These are phyloP conservation scores for Wickerhamiella cacticola DNA, from an alignment of 805 yeast genomes.

Conservation along the genomic window DNA sequence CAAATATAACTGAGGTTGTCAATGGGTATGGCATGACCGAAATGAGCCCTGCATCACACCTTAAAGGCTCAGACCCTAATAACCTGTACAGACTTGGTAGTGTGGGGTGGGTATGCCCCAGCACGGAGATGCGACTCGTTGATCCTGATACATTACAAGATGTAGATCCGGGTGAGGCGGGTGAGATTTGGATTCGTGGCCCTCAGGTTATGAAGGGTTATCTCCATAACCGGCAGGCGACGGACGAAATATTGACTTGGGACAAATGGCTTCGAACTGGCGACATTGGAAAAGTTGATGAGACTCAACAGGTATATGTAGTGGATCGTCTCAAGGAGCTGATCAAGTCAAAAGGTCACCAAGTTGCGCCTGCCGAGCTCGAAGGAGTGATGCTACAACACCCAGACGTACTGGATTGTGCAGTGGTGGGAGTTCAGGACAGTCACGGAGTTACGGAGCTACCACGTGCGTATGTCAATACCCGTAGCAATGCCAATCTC, in stretches of 20 bases:
- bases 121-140: slow-evolving; percentile 39
- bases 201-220: slow-evolving; percentile 42
- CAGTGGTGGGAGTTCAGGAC: slow-evolving; percentile 61
- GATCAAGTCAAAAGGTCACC: slow-evolving; percentile 60
- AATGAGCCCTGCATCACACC: slow-evolving; percentile 6
- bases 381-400: slow-evolving; percentile 72
- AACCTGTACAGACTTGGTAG: slow-evolving; percentile 35
- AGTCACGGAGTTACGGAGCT: slow-evolving; percentile 67
- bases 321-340: slow-evolving; percentile 54
- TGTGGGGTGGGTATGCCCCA: slow-evolving; percentile 32
- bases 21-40: slow-evolving; percentile 38
- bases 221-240: slow-evolving; percentile 39
- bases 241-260: slow-evolving; percentile 34
- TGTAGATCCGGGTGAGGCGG: slow-evolving; percentile 32
- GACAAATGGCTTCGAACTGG: slow-evolving; percentile 50
- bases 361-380: slow-evolving; percentile 86
- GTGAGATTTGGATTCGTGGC: slow-evolving; percentile 46
- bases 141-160: slow-evolving; percentile 32
- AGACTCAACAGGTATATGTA: slow-evolving; percentile 33
- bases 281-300: slow-evolving; percentile 36
- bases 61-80: slow-evolving; percentile 1
- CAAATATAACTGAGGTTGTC: slow-evolving; percentile 12
- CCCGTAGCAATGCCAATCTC: slow-evolving; percentile 14
- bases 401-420: slow-evolving; percentile 66
- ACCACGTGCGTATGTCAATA: slow-evolving; percentile 29